A percentile compares a stretch with the other conserved stretches of the same genome.
phyloP scores from a whole-genome alignment of 2,329 filamentous ascomycete species.

The Aspergillus thermomutatus region DNA sequence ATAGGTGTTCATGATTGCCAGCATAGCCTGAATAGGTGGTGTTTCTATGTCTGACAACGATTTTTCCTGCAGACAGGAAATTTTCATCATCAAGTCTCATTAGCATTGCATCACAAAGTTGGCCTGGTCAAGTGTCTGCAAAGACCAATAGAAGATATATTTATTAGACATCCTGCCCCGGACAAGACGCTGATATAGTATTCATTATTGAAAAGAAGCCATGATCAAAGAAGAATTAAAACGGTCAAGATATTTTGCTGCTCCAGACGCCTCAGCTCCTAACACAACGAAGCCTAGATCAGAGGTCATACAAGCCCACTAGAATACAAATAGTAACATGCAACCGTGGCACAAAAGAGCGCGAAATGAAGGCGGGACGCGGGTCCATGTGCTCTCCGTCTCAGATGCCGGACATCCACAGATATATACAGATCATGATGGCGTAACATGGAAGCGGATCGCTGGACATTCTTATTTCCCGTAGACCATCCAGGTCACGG shows the following conservation, averaged over 20 bases:
- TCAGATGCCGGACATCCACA: background rate
- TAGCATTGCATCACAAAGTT: background rate
- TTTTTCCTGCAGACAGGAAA: background rate
- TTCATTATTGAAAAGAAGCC: background rate
- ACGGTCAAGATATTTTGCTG: background rate
- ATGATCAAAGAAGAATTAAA: background rate
- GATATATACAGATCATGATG: conserved; percentile 9
- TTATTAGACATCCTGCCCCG: too few species aligned
- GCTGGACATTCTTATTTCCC: conserved; percentile 15
- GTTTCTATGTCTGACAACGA: background rate
- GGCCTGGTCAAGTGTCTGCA: too few species aligned
- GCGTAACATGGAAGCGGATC: background rate
- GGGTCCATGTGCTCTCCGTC: background rate
- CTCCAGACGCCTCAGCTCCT: background rate
- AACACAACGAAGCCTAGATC: background rate
- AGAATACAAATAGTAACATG: background rate
- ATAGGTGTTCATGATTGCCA: background rate
- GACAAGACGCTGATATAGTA: background rate
- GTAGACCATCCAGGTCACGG: conserved; percentile 30
- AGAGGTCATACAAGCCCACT: background rate
- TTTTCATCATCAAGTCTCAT: background rate
- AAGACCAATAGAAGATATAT: too few species aligned
- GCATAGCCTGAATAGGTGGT: background rate
- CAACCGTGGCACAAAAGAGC: background rate
- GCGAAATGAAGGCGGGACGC: background rate